Evolutionary conservation across 2,329 filamentous ascomycete species (phyloP).

Genomic region (Fusarium sp.): DNA sequence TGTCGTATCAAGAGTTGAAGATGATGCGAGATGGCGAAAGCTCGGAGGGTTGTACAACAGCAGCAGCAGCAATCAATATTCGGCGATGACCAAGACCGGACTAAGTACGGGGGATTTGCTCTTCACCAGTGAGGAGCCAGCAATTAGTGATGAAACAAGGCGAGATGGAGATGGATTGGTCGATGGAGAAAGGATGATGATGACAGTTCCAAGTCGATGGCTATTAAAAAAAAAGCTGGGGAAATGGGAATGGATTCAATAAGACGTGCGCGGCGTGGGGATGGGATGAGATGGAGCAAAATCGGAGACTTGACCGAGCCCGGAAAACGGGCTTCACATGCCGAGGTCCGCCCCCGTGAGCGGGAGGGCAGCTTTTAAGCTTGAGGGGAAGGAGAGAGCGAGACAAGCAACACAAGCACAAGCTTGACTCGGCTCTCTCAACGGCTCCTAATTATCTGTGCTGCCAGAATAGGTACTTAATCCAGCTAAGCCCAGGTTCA

Average conservation of each 20-base stretch:
- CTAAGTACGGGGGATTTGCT: background rate
- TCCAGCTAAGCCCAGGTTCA: slow-evolving; percentile 1
- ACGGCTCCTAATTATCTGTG: background rate
- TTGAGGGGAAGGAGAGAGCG: background rate
- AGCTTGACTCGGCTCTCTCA: slow-evolving; percentile 1
- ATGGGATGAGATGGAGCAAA: slow-evolving; percentile 11
- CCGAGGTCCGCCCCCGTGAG: slow-evolving; percentile 44
- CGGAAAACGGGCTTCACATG: slow-evolving; percentile 38
- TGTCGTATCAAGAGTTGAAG: background rate
- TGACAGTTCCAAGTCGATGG: slow-evolving; percentile 17
- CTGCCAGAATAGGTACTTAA: background rate
- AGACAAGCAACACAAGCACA: background rate
- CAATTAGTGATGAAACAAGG: slow-evolving; percentile 31
- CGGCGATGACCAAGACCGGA: background rate
- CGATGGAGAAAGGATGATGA: slow-evolving; percentile 7
- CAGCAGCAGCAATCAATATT: background rate
- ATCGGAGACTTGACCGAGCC: slow-evolving; percentile 42
- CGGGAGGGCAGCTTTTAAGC: slow-evolving; percentile 26
- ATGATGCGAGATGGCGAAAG: background rate
- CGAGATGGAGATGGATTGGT: background rate
- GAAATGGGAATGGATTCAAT: slow-evolving; percentile 35
- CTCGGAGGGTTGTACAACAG: slow-evolving; percentile 6
- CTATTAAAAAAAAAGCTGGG: slow-evolving; percentile 26
- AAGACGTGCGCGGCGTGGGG: background rate
- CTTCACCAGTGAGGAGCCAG: slow-evolving; percentile 34